Evolutionary conservation across 176 grass and related monocot species (phyloP), one percentile per base, ranked within the genome.

Genomic region (barley (Hordeum vulgare)): DNA sequence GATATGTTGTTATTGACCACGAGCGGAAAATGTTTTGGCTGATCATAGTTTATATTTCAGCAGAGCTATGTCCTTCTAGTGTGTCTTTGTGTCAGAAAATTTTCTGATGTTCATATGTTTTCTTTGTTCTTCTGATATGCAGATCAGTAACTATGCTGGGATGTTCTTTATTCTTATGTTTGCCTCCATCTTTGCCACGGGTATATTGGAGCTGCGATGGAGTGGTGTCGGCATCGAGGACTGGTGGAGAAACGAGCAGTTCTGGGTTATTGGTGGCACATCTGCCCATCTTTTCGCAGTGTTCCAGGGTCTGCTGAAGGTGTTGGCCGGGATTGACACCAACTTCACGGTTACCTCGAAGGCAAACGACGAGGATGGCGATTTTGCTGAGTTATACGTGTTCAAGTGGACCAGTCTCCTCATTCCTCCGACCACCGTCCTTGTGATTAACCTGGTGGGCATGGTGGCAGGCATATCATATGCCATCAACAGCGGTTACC

Each of bases 281-380:
- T 96, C 94, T 84, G 94, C 94, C 59, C 94, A 96, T 96, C 89
- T 96, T 3, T 96, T 96, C 1, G 94, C 94, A 0, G 94, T 96
- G 84, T 96, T 96, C 89, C 94, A 96, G 82, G 94, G 94, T 90
- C 89, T 96, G 44, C 86, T 96, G 15, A 96, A 96, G 66, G 94
- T 96, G 68, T 82, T 96, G 44, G 94, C 88, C 1, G 94, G 94
- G 59, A 96, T 96, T 25, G 94, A 96, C 57, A 96, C 94, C 29
- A 97, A 97, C 87, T 97, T 97, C 90, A 97, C 94, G 26, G 94
- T 97, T 87, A 97, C 94, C 5, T 94, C 94, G 20, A 97, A 97
- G 84, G 94, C 94, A 65, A 87, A 86, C 18, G 94, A 97, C 3
- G 94, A 97, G 6, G 94, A 97, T 68, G 94, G 94, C 3, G 94